Evolutionary conservation across 2,329 filamentous ascomycete genomes (phyloP).

Genomic region (Mycosphaerella arachidis): DNA sequence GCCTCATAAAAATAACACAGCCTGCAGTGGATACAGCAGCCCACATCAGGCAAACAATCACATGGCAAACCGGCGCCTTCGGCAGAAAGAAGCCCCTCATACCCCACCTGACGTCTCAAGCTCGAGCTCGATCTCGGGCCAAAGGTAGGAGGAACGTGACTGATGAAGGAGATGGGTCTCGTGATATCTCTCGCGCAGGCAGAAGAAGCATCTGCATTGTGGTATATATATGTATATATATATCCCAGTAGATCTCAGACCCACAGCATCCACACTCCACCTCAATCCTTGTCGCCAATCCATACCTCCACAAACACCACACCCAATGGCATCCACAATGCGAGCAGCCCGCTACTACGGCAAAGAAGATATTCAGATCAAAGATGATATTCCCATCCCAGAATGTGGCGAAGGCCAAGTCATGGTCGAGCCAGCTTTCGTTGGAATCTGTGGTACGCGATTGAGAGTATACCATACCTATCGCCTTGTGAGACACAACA

Average conservation of each 20-base stretch:
- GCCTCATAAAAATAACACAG: neutral
- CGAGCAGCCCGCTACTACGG: conserved; percentile 54
- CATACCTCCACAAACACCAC: neutral
- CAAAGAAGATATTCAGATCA: conserved; percentile 52
- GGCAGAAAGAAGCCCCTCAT: neutral
- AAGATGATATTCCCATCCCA: conserved; percentile 46
- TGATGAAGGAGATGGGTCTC: neutral
- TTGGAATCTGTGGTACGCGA: conserved; percentile 49
- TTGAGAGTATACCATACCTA: too few relatives aligned
- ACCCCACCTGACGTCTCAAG: neutral
- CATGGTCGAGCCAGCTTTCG: conserved; percentile 41
- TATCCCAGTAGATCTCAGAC: neutral
- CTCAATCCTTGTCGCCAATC: neutral
- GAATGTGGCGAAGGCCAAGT: conserved; percentile 50
- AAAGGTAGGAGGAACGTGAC: neutral
- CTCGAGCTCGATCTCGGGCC: neutral
- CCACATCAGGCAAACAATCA: too few relatives aligned
- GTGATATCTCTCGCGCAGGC: neutral
- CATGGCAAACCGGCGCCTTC: neutral
- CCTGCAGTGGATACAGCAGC: too few relatives aligned
- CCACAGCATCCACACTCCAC: neutral
- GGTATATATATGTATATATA: neutral
- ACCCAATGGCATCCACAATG: conserved; percentile 40
- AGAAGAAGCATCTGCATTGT: neutral
- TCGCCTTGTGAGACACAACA: too few relatives aligned